A percentile compares a stretch with the other conserved stretches of the same genome.
These are phyloP conservation scores for Malassezia nana DNA, from an alignment of 1,284 basidiomycete genomes.

Conservation along the genomic window DNA sequence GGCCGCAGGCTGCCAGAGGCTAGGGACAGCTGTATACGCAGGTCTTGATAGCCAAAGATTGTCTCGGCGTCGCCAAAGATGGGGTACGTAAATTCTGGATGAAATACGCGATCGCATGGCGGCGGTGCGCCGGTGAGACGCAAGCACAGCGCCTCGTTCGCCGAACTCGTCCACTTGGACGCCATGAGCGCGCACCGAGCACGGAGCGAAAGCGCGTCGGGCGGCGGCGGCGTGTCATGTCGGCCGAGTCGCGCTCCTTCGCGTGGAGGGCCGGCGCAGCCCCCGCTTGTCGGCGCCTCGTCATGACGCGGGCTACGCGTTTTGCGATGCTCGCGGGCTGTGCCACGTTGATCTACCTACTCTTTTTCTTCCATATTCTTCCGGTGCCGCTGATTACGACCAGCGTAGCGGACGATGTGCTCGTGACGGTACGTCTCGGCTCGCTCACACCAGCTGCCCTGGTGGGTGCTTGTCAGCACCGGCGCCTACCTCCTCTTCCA, in stretches of 20 bases:
- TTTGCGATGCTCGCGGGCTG: constrained; percentile 11
- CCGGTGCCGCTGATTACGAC: constrained; percentile 16
- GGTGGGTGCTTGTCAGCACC: constrained; percentile 27
- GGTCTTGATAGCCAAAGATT: constrained; percentile 79
- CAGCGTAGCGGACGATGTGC: constrained; percentile 11
- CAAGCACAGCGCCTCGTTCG: constrained; percentile 33
- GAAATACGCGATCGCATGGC: constrained; percentile 25
- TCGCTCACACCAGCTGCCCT: constrained; percentile 20
- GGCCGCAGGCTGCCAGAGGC: constrained; percentile 71
- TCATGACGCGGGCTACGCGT: constrained; percentile 20
- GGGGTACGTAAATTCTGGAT: constrained; percentile 42
- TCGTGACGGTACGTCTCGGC: constrained; percentile 19
- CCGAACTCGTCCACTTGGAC: constrained; percentile 33
- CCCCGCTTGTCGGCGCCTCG: not conserved
- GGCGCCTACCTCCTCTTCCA: constrained; percentile 26
- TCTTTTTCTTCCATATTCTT: constrained; percentile 21
- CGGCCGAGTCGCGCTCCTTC: not conserved
- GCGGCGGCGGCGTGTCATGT: not conserved
- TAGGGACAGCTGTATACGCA: constrained; percentile 61
- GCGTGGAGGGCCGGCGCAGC: not conserved
- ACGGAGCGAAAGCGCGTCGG: constrained; percentile 4
- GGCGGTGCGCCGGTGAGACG: constrained; percentile 27
- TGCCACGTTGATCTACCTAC: constrained; percentile 14
- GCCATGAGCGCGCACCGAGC: constrained; percentile 14
- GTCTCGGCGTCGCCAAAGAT: constrained; percentile 85